Evolutionary conservation across 192 early-diverging fungal genomes (phyloP), one percentile per base, ranked within the genome.

Genomic region (Allomyces javanicus): DNA sequence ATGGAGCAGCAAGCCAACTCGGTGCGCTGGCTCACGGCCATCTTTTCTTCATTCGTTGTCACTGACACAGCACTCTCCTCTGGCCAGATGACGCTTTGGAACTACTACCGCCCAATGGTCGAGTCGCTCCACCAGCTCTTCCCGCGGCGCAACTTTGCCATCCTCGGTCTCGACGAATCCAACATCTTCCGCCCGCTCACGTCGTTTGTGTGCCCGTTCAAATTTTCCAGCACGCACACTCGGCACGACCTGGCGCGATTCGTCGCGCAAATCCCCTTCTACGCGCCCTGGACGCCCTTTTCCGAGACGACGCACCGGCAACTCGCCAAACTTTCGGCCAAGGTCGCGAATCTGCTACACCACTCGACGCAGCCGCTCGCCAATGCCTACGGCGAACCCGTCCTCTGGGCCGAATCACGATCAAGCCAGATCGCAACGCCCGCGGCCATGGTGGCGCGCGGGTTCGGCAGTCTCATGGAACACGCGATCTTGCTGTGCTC

Each of bases 401-500:
- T 58, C 10, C 1, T n/a, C 17, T 14, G 12, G 3, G 50, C 50
- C 50, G 50, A 58, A 6, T 58, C 50, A 3, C 50, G 50, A n/a
- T 58, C 21, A 3, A 58, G 17, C 17, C 74, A 71, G 21, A 65
- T 76, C 24, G 24, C 62, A 19, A 67, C 73, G 19, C 75, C 76
- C 4, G 65, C 71, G 44, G 67, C 72, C 7, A 70, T 76, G 64
- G 12, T 78, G 1, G 14, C 70, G 5, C 26, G 63, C 63, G 62
- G 69, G 65, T 6, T 55, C 14, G 76, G 74, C 6, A 64, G 50
- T 5, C 24, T 73, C 10, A 24, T 74, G 21, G 76, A 78, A 63
- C 74, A 74, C 62, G 69, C 74, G 9, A 45, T 69, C 10, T 62
- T 78, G 22, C 63, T 78, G 5, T 78, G 76, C 61, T 62, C 58